Conservation (phyloP, 2,329 filamentous ascomycete genomes). For the Cladophialophora chaetospira region DNA sequence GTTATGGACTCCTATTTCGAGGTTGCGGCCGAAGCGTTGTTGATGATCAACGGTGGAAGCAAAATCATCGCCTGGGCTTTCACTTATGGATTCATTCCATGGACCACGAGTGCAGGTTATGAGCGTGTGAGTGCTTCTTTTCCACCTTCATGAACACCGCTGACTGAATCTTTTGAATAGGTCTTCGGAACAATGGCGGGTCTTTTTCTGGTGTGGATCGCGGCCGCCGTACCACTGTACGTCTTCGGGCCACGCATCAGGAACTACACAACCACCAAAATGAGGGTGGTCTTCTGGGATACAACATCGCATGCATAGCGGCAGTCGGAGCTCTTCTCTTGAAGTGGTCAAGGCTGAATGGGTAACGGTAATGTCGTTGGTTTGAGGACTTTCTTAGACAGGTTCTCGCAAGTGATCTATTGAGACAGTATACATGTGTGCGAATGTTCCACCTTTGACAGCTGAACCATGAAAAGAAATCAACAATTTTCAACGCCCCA, state of each 20-base stretch:
- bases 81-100: conserved; percentile 36
- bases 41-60: conserved; percentile 36
- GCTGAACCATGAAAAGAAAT: too few species aligned
- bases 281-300: conserved; percentile 13
- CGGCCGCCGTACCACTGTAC: conserved; percentile 3
- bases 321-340: too few species aligned
- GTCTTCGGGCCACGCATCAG: conserved; percentile 4
- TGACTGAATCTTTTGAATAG: neutral
- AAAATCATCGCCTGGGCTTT: conserved; percentile 36
- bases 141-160: neutral
- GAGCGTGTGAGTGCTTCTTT: conserved; percentile 1
- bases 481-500: too few species aligned
- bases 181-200: conserved; percentile 14
- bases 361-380: too few species aligned
- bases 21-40: conserved; percentile 9
- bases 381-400: too few species aligned
- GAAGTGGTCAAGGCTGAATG: too few species aligned
- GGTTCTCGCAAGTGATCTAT: too few species aligned
- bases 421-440: too few species aligned
- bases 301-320: too few species aligned
- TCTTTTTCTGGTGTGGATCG: conserved; percentile 12
- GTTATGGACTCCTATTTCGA: conserved; percentile 11
- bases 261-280: neutral
- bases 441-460: too few species aligned
- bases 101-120: conserved; percentile 35